A percentile compares a stretch with the other conserved stretches of the same genome.
These are phyloP conservation scores for Dichotomocladium elegans DNA, from an alignment of 371 early-diverging fungal genomes.

Conservation along the genomic window DNA sequence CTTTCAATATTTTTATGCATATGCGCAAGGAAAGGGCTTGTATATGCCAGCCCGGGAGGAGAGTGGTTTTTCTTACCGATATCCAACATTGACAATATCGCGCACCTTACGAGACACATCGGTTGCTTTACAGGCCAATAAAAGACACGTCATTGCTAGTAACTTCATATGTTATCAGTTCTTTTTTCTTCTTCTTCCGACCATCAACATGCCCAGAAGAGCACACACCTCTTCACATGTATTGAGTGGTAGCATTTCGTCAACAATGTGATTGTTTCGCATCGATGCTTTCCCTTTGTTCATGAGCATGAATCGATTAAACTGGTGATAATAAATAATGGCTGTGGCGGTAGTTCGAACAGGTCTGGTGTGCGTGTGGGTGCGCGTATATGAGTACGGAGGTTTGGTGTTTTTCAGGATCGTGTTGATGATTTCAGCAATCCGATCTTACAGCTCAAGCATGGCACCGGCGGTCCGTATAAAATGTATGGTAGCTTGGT, in stretches of 20 bases:
- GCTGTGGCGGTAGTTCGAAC: conserved; percentile 47
- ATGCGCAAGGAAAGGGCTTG: not conserved
- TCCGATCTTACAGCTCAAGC: conserved; percentile 23
- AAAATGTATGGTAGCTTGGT: conserved; percentile 20
- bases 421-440: not conserved
- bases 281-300: conserved; percentile 6
- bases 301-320: conserved; percentile 27
- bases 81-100: conserved; percentile 56
- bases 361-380: conserved; percentile 21
- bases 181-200: not conserved
- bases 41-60: not conserved
- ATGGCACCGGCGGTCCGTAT: conserved; percentile 26
- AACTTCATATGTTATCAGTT: conserved; percentile 18
- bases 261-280: conserved; percentile 19
- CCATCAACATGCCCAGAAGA: not conserved
- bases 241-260: conserved; percentile 16
- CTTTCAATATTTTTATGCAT: too few species aligned
- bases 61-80: conserved; percentile 18
- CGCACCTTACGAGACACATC: conserved; percentile 55
- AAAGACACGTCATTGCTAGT: conserved; percentile 47
- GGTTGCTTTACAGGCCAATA: conserved; percentile 53
- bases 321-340: conserved; percentile 42
- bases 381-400: not conserved
- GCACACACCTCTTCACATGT: conserved; percentile 31
- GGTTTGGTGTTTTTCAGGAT: not conserved